A percentile compares a stretch with the other conserved stretches of the same genome.
phyloP scores from a whole-genome alignment of 1,284 basidiomycete species.

The Ustilago trichophora region DNA sequence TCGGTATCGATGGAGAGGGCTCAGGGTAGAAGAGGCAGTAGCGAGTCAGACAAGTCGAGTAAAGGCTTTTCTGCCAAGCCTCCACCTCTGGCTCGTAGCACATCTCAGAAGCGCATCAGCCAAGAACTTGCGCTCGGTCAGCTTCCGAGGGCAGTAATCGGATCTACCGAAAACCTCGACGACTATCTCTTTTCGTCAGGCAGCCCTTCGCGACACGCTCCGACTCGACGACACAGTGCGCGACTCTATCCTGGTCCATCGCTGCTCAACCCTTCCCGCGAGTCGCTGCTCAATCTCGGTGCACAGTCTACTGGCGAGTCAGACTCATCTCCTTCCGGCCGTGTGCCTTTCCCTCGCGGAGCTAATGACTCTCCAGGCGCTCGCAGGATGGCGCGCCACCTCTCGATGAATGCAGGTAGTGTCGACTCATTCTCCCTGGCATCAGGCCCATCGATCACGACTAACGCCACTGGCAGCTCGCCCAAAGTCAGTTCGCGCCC shows the following conservation, averaged over 20 bases:
- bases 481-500: conserved; percentile 36
- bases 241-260: conserved; percentile 48
- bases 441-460: conserved; percentile 20
- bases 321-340: conserved; percentile 25
- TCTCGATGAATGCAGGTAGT: conserved; percentile 46
- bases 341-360: conserved; percentile 53
- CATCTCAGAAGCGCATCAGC: conserved; percentile 57
- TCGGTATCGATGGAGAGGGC: conserved; percentile 7
- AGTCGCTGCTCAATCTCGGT: conserved; percentile 30
- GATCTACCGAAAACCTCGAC: conserved; percentile 45
- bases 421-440: conserved; percentile 22
- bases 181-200: conserved; percentile 36
- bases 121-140: conserved; percentile 52
- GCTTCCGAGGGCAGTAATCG: conserved; percentile 36
- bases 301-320: conserved; percentile 10
- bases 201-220: conserved; percentile 47
- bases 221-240: conserved; percentile 52
- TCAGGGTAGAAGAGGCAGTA: conserved; percentile 39
- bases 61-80: conserved; percentile 15
- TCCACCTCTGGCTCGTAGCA: conserved; percentile 33
- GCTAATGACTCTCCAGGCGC: conserved; percentile 46
- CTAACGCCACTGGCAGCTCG: conserved; percentile 27
- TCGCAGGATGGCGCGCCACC: conserved; percentile 42
- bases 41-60: conserved; percentile 42
- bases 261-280: conserved; percentile 54